These are phyloP conservation scores for Coprinellus aureogranulatus DNA, from an alignment of 768 basidiomycete genomes.

Conservation along the genomic window DNA sequence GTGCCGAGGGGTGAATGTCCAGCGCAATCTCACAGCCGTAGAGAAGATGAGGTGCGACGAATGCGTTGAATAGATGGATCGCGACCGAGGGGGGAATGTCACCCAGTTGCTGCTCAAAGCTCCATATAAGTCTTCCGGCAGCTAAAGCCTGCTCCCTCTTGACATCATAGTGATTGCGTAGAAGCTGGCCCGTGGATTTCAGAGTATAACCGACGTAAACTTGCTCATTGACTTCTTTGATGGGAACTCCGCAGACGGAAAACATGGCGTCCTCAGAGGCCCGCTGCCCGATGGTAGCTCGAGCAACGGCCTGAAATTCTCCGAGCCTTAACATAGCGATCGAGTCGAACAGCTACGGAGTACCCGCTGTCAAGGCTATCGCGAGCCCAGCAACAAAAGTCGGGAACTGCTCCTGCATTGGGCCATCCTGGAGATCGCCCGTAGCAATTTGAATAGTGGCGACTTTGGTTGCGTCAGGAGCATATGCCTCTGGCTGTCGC, in stretches of 20 bases:
- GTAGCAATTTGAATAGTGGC: too few species aligned
- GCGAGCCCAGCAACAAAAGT: too few species aligned
- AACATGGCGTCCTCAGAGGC: too few species aligned
- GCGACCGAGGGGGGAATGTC: not conserved
- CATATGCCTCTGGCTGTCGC: not conserved
- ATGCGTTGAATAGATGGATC: not conserved
- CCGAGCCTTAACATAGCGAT: too few species aligned
- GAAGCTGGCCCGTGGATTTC: not conserved
- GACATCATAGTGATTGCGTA: not conserved
- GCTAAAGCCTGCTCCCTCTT: not conserved
- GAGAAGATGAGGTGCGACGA: not conserved
- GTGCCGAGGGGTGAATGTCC: not conserved
- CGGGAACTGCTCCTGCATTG: too few species aligned
- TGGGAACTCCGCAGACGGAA: too few species aligned
- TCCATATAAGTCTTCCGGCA: not conserved
- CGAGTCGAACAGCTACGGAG: too few species aligned
- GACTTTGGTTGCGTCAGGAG: too few species aligned
- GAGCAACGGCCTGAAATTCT: too few species aligned
- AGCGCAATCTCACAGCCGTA: not conserved
- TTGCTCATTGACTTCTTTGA: not conserved
- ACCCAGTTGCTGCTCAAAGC: not conserved
- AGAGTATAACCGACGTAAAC: not conserved
- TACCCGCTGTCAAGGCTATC: too few species aligned
- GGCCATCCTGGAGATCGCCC: too few species aligned
- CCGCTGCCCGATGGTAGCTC: too few species aligned